Conservation (phyloP, 2,329 filamentous ascomycete species). For the Neophaeococcomyces aloes region DNA sequence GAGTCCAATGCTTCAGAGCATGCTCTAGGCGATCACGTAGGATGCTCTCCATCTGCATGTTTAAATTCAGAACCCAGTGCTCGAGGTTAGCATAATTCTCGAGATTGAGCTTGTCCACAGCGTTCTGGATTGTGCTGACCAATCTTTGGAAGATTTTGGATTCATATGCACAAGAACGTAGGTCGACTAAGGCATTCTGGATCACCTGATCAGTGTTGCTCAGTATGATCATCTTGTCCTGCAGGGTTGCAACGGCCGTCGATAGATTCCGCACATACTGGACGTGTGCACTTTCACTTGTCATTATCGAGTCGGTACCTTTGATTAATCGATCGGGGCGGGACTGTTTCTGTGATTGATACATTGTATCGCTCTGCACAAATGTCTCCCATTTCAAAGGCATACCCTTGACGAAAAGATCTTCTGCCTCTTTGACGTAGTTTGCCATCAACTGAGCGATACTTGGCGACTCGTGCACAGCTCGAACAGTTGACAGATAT, state of each 20-base stretch:
- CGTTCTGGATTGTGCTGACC: slow-evolving; percentile 75
- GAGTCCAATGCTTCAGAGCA: slow-evolving; percentile 78
- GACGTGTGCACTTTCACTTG: slow-evolving; percentile 81
- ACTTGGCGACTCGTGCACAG: slow-evolving; percentile 74
- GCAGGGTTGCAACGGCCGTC: slow-evolving; percentile 72
- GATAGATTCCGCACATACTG: slow-evolving; percentile 94
- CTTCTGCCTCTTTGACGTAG: slow-evolving; percentile 82
- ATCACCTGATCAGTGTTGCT: slow-evolving; percentile 67
- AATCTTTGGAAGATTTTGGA: slow-evolving; percentile 66
- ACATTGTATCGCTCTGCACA: slow-evolving; percentile 89
- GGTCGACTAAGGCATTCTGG: slow-evolving; percentile 70
- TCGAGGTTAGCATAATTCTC: slow-evolving; percentile 91
- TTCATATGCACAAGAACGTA: slow-evolving; percentile 77
- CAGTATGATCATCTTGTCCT: slow-evolving; percentile 73
- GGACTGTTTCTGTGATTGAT: slow-evolving; percentile 55
- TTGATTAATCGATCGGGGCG: slow-evolving; percentile 43
- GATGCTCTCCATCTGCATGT: slow-evolving; percentile 70
- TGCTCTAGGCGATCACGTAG: slow-evolving; percentile 72
- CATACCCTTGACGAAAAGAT: slow-evolving; percentile 72
- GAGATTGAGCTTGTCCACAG: slow-evolving; percentile 90
- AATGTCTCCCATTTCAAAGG: slow-evolving; percentile 96
- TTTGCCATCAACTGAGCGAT: slow-evolving; percentile 80
- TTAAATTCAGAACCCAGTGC: slow-evolving; percentile 81
- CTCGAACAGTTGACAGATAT: slow-evolving; percentile 74
- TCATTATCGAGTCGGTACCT: slow-evolving; percentile 41